phyloP scores from a whole-genome alignment of 148 eudicot species.

The Diospyros kaki region DNA sequence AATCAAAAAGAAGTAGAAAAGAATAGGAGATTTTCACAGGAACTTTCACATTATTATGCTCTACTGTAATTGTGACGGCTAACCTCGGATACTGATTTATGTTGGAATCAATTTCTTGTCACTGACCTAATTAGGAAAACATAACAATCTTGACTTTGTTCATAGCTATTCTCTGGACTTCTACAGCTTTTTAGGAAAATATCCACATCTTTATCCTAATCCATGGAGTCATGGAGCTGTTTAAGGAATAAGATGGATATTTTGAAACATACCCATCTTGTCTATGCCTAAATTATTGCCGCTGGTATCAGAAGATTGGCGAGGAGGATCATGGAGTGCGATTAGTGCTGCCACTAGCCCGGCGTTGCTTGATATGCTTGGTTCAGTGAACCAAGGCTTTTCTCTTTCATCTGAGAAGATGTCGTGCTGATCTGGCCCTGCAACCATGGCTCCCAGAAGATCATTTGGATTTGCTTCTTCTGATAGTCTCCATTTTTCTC shows the following conservation, averaged over 20 bases:
- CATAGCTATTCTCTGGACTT: too few relatives aligned
- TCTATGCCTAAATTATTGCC: constrained; percentile 25
- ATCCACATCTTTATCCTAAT: too few relatives aligned
- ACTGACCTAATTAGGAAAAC: too few relatives aligned
- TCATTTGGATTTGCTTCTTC: constrained; percentile 26
- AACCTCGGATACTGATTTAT: too few relatives aligned
- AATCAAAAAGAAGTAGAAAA: too few relatives aligned
- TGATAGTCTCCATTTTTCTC: constrained; percentile 17
- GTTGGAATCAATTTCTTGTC: too few relatives aligned
- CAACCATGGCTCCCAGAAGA: constrained; percentile 40
- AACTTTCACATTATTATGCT: too few relatives aligned
- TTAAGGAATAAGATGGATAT: constrained; percentile 3
- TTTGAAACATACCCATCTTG: constrained; percentile 25
- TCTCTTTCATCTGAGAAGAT: constrained; percentile 27
- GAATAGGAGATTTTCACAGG: too few relatives aligned
- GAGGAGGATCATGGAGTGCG: constrained; percentile 29
- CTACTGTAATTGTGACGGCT: too few relatives aligned
- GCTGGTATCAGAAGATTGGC: neutral
- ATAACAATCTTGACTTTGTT: too few relatives aligned
- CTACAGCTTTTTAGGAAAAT: too few relatives aligned
- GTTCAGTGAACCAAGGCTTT: constrained; percentile 28
- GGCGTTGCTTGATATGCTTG: constrained; percentile 38
- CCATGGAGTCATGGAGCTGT: too few relatives aligned
- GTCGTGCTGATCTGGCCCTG: constrained; percentile 33
- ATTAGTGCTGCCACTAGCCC: constrained; percentile 37